Evolutionary conservation across 108 stramenopile genomes (phyloP), one percentile per base, ranked within the genome.

Genomic region (Nitzschia inconspicua): DNA sequence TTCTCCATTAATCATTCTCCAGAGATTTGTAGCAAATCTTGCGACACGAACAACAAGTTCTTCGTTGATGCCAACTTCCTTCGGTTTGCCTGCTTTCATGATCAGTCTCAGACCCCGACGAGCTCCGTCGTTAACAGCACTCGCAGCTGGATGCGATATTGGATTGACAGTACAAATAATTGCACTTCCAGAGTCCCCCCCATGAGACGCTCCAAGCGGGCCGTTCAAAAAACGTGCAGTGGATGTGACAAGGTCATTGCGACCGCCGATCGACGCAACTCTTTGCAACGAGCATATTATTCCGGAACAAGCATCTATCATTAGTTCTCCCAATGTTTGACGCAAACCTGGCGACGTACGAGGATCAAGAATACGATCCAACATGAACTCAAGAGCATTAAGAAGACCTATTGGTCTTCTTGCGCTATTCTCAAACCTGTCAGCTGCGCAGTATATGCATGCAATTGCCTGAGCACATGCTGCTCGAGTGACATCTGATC

Each of bases 1-100:
- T 56, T 93, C 87, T 54, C 91, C 91, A 64, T 93, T 93, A 11
- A 89, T 89, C 19, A 82, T 89, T 34, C 91, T 52, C 91, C 91
- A 93, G 30, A 93, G 72, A 44, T 66, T 70, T 0, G 86, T 80
- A 9, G 86, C 91, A 65, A 93, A 89, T 46, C 48, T 65, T 13
- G 91, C 88, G 53, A 93, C 75, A 8, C 85, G 76, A 48, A 85
- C 86, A 41, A 82, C 49, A 25, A 77, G 53, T 22, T 69, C 72
- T 37, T 75, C 75, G 39, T 55, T 61, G 11, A 70, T 44, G 1
- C 43, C 66, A 11, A 57, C 66, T 53, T 82, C 76, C 27, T 73
- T 66, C 8, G 65, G 65, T 56, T 86, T 73, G 31, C 84, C 84
- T 14, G 84, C 80, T 40, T 66, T 60, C 10, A 58, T 80, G 57